These are phyloP conservation scores for Gossypium sturtianum DNA, from an alignment of 345 rosid genomes.

Conservation along the genomic window DNA sequence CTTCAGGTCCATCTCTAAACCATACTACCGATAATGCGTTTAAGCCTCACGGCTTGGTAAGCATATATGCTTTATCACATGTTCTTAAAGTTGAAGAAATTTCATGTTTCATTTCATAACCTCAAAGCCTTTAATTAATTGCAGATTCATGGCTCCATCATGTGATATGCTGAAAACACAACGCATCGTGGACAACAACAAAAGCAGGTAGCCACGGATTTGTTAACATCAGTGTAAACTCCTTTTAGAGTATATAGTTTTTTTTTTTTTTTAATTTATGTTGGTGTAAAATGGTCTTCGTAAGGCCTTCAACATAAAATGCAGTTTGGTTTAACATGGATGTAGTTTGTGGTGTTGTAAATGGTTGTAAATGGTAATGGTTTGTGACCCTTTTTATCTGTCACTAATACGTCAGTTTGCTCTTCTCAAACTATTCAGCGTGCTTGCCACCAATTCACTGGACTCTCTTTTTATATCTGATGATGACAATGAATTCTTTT, in stretches of 20 bases:
- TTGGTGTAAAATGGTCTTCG: neutral
- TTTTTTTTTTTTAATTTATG: neutral
- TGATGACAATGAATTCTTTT: no score
- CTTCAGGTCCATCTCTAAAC: constrained; percentile 51
- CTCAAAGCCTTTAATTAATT: constrained; percentile 8
- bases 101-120: neutral
- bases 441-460: no score
- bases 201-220: neutral
- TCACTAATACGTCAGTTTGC: no score
- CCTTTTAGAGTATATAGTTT: neutral
- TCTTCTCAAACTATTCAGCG: no score
- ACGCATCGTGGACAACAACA: neutral
- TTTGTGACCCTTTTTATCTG: neutral
- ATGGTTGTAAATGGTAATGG: constrained; percentile 1
- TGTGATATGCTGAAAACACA: constrained; percentile 29
- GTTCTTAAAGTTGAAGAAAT: neutral
- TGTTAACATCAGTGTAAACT: neutral
- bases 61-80: neutral
- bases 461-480: no score
- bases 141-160: constrained; percentile 49
- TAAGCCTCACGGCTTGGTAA: constrained; percentile 50
- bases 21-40: constrained; percentile 29
- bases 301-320: neutral
- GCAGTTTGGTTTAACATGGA: neutral
- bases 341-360: neutral